These are phyloP conservation scores for Debaryomyces prosopidis DNA, from an alignment of 805 yeast genomes.

Conservation along the genomic window DNA sequence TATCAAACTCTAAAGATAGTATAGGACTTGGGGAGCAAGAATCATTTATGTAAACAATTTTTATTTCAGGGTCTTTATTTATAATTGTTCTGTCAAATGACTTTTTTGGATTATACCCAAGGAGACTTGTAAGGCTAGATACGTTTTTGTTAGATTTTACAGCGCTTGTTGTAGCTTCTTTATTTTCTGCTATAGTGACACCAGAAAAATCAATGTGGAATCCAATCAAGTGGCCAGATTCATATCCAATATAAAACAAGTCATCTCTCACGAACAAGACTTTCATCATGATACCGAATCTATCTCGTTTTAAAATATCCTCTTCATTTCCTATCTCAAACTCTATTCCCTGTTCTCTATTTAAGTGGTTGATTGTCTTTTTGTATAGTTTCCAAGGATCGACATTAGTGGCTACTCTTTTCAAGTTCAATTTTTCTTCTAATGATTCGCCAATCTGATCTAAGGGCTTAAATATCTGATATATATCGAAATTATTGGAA, in stretches of 20 bases:
- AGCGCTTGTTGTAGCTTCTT: background rate
- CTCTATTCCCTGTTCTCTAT: conserved; percentile 9
- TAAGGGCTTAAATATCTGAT: conserved; percentile 31
- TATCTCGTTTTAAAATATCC: conserved; percentile 25
- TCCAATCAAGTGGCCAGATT: conserved; percentile 59
- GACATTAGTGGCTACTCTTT: conserved; percentile 34
- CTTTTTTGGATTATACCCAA: background rate
- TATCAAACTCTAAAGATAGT: conserved; percentile 39
- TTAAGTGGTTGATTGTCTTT: conserved; percentile 4
- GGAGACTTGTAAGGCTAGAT: background rate
- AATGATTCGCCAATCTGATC: background rate
- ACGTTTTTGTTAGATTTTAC: background rate
- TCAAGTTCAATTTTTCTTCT: conserved; percentile 15
- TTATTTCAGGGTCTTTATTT: conserved; percentile 23
- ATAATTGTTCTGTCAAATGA: conserved; percentile 14
- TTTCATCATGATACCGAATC: conserved; percentile 70
- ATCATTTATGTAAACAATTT: conserved; percentile 20
- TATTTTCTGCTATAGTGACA: no score
- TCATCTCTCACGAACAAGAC: conserved; percentile 36
- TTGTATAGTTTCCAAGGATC: conserved; percentile 21
- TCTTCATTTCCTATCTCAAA: conserved; percentile 4
- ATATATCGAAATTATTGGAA: conserved; percentile 66
- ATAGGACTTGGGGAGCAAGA: conserved; percentile 58
- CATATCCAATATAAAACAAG: conserved; percentile 60
- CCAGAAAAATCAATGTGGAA: conserved; percentile 16